phyloP scores from a whole-genome alignment of 352 stramenopile genomes.

The Globisporangium yorkense region DNA sequence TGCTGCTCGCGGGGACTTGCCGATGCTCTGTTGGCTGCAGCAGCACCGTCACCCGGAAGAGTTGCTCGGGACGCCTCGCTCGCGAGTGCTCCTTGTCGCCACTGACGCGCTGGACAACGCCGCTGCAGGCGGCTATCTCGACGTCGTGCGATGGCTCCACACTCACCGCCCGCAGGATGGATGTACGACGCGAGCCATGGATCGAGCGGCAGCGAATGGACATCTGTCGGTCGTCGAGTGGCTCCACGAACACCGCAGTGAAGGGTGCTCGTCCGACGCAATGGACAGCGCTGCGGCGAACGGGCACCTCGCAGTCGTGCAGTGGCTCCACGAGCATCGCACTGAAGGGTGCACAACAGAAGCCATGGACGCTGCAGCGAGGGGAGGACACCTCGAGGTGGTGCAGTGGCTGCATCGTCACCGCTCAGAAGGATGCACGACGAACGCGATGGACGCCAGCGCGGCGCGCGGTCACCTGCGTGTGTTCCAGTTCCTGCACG shows the following conservation, averaged over 20 bases:
- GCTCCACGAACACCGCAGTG: slow-evolving; percentile 2
- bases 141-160: slow-evolving; percentile 1
- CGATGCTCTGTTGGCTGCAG: slow-evolving; percentile 4
- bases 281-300: slow-evolving; percentile 3
- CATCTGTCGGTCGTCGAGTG: neutral
- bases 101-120: slow-evolving; percentile 3
- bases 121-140: neutral
- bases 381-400: neutral
- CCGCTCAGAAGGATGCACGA: slow-evolving; percentile 3
- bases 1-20: neutral
- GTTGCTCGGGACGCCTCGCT: neutral
- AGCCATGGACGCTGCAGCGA: neutral
- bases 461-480: neutral
- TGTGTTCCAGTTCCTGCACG: slow-evolving; percentile 7
- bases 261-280: slow-evolving; percentile 1
- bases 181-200: neutral
- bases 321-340: neutral
- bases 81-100: neutral
- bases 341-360: neutral
- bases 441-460: slow-evolving; percentile 6
- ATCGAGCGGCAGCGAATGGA: neutral
- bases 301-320: neutral
- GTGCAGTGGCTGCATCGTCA: slow-evolving; percentile 5
- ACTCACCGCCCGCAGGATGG: neutral
- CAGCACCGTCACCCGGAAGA: neutral